phyloP scores from a whole-genome alignment of 805 yeast genomes.

The Saccharomycopsis amapae region DNA sequence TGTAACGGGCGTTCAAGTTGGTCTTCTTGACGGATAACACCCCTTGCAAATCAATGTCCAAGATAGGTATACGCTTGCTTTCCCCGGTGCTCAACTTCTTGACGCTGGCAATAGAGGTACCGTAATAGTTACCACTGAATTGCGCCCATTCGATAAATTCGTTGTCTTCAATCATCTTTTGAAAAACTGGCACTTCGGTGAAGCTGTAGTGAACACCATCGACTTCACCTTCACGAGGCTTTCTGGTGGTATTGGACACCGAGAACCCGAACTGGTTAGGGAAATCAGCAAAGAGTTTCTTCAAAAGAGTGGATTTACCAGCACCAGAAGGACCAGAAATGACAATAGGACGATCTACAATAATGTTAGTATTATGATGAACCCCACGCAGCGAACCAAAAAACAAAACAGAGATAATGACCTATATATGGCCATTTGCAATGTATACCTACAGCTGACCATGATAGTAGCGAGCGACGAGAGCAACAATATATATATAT shows the following conservation, averaged over 20 bases:
- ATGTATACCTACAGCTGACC: too few relatives aligned
- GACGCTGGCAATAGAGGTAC: constrained; percentile 85
- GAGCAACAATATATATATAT: too few relatives aligned
- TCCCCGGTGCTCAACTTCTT: constrained; percentile 54
- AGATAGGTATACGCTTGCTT: constrained; percentile 70
- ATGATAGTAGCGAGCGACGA: too few relatives aligned
- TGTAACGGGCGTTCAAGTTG: constrained; percentile 71
- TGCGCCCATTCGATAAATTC: constrained; percentile 97
- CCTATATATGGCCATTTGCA: too few relatives aligned
- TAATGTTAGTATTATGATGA: background rate
- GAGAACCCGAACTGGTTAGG: constrained; percentile 92
- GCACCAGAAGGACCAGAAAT: constrained; percentile 95
- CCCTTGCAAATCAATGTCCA: constrained; percentile 99
- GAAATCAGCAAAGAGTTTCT: constrained; percentile 81
- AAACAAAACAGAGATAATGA: too few relatives aligned
- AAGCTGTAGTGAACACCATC: constrained; percentile 90
- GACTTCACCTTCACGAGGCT: constrained; percentile 86
- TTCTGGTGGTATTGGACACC: constrained; percentile 86
- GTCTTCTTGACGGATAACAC: constrained; percentile 86
- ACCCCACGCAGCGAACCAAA: too few relatives aligned
- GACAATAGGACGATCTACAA: constrained; percentile 71
- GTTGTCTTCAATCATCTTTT: constrained; percentile 60
- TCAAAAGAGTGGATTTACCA: constrained; percentile 91
- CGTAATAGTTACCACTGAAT: constrained; percentile 96
- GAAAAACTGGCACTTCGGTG: constrained; percentile 70